These are phyloP conservation scores for Pythium sp. DNA, from an alignment of 352 stramenopile species.

Conservation along the genomic window DNA sequence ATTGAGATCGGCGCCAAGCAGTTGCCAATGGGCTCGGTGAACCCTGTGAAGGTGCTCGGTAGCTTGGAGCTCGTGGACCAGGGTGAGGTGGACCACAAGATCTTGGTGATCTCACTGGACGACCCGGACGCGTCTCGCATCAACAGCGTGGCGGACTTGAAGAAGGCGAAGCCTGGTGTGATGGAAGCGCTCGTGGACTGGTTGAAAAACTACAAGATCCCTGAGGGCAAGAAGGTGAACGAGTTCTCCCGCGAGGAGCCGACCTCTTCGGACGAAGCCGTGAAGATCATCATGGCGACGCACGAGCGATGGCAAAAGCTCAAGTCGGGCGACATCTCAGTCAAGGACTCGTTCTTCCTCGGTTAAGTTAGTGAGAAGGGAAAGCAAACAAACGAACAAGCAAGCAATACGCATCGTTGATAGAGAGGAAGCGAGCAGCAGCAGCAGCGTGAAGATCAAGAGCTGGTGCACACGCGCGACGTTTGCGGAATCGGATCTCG, in stretches of 20 bases:
- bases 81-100: conserved; percentile 99
- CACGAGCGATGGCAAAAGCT: conserved; percentile 76
- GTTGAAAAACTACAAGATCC: conserved; percentile 99
- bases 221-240: conserved; percentile 95
- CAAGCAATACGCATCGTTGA: neutral
- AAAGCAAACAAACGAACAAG: neutral
- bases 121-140: conserved; percentile 89
- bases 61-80: conserved; percentile 98
- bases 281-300: conserved; percentile 62
- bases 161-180: conserved; percentile 90
- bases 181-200: conserved; percentile 92
- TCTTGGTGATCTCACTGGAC: conserved; percentile 91
- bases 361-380: conserved; percentile 18
- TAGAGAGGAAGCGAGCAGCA: neutral
- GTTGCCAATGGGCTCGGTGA: conserved; percentile 94
- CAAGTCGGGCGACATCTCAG: conserved; percentile 48
- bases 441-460: neutral
- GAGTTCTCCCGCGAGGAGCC: conserved; percentile 81
- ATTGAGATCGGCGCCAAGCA: conserved; percentile 94
- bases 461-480: conserved; percentile 8
- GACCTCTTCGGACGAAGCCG: conserved; percentile 45
- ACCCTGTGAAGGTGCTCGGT: conserved; percentile 96
- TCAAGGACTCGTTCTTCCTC: conserved; percentile 70
- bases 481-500: neutral
- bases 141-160: conserved; percentile 87